Evolutionary conservation across 495 filamentous ascomycete genomes (phyloP).

Genomic region (Massariosphaeria phaeospora): DNA sequence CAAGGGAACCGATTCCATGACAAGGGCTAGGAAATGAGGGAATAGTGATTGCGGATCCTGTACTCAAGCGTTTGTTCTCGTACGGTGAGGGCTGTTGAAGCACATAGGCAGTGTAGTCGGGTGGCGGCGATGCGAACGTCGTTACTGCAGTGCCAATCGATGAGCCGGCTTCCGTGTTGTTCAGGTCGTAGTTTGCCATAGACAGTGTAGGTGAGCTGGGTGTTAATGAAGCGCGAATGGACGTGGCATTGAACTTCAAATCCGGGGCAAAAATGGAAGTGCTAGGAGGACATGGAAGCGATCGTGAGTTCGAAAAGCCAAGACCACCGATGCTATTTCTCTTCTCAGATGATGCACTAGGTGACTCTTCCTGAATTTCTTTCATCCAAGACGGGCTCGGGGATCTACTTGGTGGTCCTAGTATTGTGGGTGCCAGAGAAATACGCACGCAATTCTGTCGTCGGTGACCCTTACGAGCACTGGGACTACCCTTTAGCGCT

Average conservation of each 20-base stretch:
- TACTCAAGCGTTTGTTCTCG: conserved; percentile 11
- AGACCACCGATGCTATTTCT: conserved; percentile 5
- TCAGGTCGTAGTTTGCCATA: conserved; percentile 15
- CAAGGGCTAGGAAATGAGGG: conserved; percentile 35
- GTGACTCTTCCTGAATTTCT: conserved; percentile 34
- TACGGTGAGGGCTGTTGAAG: not conserved
- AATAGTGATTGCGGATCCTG: conserved; percentile 30
- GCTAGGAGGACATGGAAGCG: conserved; percentile 31
- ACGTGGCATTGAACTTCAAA: conserved; percentile 26
- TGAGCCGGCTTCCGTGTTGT: too few species aligned
- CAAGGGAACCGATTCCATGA: conserved; percentile 8
- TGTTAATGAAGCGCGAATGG: conserved; percentile 33
- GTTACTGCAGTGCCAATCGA: too few species aligned
- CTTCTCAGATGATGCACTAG: conserved; percentile 6
- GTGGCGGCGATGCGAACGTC: conserved; percentile 1
- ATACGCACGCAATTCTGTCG: conserved; percentile 31
- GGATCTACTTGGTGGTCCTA: conserved; percentile 34
- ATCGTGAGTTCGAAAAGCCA: conserved; percentile 19
- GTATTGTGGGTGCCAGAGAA: conserved; percentile 35
- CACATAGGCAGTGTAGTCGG: not conserved
- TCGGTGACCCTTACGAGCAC: conserved; percentile 28
- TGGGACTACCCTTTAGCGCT: conserved; percentile 29
- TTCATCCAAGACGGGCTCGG: conserved; percentile 35
- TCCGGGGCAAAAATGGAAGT: conserved; percentile 30
- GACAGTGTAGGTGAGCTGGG: conserved; percentile 36